Conservation (phyloP, 352 stramenopile species). For the Phytopythium montanum region DNA sequence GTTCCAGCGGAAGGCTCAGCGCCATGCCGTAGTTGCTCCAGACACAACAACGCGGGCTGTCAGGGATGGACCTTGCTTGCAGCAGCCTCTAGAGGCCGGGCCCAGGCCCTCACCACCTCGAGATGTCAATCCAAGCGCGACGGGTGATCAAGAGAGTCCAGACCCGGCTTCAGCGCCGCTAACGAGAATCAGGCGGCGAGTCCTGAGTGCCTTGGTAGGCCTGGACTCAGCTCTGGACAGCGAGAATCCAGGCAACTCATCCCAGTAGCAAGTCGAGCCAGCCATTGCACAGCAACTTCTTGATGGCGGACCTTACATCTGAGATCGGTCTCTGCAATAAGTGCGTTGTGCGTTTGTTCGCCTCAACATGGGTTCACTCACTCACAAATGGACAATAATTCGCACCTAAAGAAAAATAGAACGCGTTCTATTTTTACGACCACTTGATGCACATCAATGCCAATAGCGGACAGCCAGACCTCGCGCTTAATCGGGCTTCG, state of each 20-base stretch:
- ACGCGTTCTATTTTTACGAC: slow-evolving; percentile 4
- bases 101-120: background rate
- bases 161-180: background rate
- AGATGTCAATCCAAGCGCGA: background rate
- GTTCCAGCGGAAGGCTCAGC: background rate
- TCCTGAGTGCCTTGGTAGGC: background rate
- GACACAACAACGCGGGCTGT: background rate
- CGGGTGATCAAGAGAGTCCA: background rate
- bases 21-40: background rate
- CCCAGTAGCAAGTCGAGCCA: background rate
- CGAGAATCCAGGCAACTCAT: background rate
- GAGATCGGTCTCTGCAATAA: background rate
- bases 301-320: background rate
- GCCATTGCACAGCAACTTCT: background rate
- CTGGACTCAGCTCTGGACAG: background rate
- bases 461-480: background rate
- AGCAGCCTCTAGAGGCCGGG: too few relatives aligned
- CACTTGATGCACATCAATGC: background rate
- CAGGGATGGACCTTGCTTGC: too few relatives aligned
- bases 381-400: background rate
- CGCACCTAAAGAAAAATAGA: slow-evolving; percentile 1
- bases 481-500: background rate
- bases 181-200: slow-evolving; percentile 1
- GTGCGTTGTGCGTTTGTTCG: background rate
- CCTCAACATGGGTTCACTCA: background rate